Conservation (phyloP, 2,329 filamentous ascomycete species). For the Colletotrichum lindemuthianum region DNA sequence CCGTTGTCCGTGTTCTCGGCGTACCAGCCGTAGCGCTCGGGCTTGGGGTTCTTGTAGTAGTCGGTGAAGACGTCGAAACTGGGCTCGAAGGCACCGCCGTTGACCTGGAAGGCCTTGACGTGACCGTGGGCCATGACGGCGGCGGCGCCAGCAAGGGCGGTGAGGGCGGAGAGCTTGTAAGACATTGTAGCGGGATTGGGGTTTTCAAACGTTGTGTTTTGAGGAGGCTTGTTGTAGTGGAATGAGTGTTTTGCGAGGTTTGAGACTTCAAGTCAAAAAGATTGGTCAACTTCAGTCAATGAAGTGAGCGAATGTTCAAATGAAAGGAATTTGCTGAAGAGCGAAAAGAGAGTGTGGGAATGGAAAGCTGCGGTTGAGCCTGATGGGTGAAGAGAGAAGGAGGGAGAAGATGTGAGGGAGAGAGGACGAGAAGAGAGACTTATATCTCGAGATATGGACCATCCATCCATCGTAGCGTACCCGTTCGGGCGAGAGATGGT, state of each 20-base stretch:
- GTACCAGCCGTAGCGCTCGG: slow-evolving; percentile 40
- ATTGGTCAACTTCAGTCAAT: slow-evolving; percentile 35
- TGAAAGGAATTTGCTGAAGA: slow-evolving; percentile 35
- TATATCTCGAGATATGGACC: slow-evolving; percentile 32
- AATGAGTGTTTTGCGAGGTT: slow-evolving; percentile 1
- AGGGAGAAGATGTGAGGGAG: no score
- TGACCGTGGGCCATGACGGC: slow-evolving; percentile 45
- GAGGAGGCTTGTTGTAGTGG: slow-evolving; percentile 1
- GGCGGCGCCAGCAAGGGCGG: slow-evolving; percentile 39
- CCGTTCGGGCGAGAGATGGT: neutral
- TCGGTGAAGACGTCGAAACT: slow-evolving; percentile 41
- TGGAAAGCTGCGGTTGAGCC: slow-evolving; percentile 31
- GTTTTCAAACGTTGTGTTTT: slow-evolving; percentile 27
- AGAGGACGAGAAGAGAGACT: slow-evolving; percentile 20
- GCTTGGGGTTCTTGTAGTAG: slow-evolving; percentile 39
- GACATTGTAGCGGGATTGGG: slow-evolving; percentile 36
- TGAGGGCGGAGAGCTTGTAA: slow-evolving; percentile 37
- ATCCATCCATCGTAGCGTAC: slow-evolving; percentile 4
- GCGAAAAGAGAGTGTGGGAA: slow-evolving; percentile 34
- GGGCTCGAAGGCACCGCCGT: slow-evolving; percentile 43
- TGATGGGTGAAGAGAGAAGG: slow-evolving; percentile 23
- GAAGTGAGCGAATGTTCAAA: slow-evolving; percentile 32
- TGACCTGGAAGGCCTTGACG: slow-evolving; percentile 43
- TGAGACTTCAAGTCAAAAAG: slow-evolving; percentile 33
- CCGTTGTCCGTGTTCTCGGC: slow-evolving; percentile 49